Evolutionary conservation across 768 basidiomycete genomes (phyloP), one percentile per base, ranked within the genome.

Genomic region (Coprinellus micaceus): DNA sequence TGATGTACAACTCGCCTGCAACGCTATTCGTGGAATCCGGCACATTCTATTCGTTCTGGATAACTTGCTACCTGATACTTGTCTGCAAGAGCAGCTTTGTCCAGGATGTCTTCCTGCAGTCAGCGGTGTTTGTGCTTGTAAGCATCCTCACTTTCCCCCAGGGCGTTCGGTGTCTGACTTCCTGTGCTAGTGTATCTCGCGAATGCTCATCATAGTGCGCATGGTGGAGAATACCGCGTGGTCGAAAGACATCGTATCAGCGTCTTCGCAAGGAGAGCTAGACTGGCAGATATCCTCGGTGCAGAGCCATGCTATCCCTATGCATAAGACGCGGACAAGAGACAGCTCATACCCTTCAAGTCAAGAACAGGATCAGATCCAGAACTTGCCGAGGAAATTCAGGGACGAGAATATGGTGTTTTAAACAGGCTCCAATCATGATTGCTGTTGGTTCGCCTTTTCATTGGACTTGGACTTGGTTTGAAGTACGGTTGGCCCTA

Each of bases 151-250:
- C 21, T 33, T 21, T 30, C 43, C 13, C 6, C 33, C 33, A 33
- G 33, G 13, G 13, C 6, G 33, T 13, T 6, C 33, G 7, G 6
- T 33, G 13, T 33, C 33, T 33, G 7, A 33, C 33, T 13, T 33
- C 33, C 33, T 13, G 33, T 33, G 33, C 7, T 33, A 72, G 71
- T 64, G 67, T 26, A 66, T 76, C 2, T 72, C 74, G 7, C 63
- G 75, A n/a, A 73, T 74, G 68, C 58, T 75, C 13, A 74, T 75
- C 56, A 64, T 71, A 21, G 62, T 75, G 11, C 69, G 74, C 25
- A 76, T 76, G 69, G 71, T 73, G 15, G 72, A 75, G 52, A 68
- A 72, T 51, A 66, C 70, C 17, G 75, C 75, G 15, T 76, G 75
- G 75, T 68, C 70, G 3, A 63, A 56, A 48, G 73, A 76, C 29